A percentile compares a stretch with the other conserved stretches of the same genome.
phyloP scores from a whole-genome alignment of 2,329 filamentous ascomycete species.

The Ustilaginoidea virens region DNA sequence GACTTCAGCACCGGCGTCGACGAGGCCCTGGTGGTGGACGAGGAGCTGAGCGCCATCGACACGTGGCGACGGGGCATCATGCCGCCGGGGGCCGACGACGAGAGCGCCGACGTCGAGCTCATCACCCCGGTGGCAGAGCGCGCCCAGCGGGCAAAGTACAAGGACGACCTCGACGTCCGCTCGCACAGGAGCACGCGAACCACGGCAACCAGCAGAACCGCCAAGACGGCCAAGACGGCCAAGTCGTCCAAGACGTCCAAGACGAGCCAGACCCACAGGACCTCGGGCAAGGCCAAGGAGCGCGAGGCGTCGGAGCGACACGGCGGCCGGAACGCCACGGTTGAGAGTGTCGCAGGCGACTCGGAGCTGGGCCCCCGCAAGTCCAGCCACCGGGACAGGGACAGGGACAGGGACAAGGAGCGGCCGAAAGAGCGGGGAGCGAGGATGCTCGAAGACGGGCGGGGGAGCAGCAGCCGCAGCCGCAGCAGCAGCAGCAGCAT shows the following conservation, averaged over 20 bases:
- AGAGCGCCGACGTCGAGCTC: constrained; percentile 36
- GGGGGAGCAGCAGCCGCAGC: no score
- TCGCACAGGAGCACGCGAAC: constrained; percentile 20
- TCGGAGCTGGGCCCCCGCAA: constrained; percentile 22
- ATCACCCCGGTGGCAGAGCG: constrained; percentile 40
- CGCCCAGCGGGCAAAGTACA: constrained; percentile 20
- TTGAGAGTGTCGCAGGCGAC: constrained; percentile 10
- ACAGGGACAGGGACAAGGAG: constrained; percentile 6
- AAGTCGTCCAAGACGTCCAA: constrained; percentile 11
- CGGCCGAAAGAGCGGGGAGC: no score
- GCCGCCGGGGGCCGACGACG: constrained; percentile 26
- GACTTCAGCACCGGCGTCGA: constrained; percentile 24
- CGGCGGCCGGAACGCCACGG: constrained; percentile 6
- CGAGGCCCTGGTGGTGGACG: constrained; percentile 41
- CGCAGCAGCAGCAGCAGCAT: constrained; percentile 19
- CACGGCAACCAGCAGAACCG: constrained; percentile 11
- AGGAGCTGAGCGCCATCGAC: constrained; percentile 43
- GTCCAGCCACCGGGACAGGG: constrained; percentile 9
- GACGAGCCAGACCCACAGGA: constrained; percentile 8
- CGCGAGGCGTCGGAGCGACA: constrained; percentile 3
- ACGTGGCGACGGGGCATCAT: constrained; percentile 42
- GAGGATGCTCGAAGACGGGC: constrained; percentile 22
- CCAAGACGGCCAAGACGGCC: constrained; percentile 12
- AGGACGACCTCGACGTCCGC: constrained; percentile 24
- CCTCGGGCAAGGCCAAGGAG: constrained; percentile 8